Evolutionary conservation across 2,329 filamentous ascomycete genomes (phyloP).

Genomic region (Apiospora pterosperma): DNA sequence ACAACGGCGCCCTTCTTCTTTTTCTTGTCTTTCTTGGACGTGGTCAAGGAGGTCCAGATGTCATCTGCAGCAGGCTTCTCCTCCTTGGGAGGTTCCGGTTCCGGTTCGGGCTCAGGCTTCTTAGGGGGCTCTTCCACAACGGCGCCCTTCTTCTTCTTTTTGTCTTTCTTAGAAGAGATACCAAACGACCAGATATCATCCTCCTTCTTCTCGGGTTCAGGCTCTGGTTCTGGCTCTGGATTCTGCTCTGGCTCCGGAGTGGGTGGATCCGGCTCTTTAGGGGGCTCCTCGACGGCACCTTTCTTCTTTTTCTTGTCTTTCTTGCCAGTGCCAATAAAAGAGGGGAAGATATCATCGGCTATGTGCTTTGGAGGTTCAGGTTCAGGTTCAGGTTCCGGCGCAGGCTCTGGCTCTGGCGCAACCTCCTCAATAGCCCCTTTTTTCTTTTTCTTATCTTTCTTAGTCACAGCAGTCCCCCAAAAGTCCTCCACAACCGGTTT

Average conservation of each 20-base stretch:
- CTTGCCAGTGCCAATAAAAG: conserved; percentile 13
- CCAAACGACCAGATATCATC: background rate
- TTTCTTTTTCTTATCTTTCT: conserved; percentile 33
- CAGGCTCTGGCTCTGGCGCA: conserved; percentile 5
- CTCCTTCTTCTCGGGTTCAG: conserved; percentile 16
- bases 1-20: conserved; percentile 13
- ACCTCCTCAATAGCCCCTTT: conserved; percentile 16
- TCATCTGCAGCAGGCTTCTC: conserved; percentile 5
- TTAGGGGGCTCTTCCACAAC: background rate
- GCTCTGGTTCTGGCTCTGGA: conserved; percentile 27
- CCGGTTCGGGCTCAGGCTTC: background rate
- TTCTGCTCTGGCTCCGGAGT: conserved; percentile 23
- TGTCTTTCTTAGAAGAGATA: conserved; percentile 15
- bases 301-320: conserved; percentile 32
- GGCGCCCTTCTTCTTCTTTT: conserved; percentile 8
- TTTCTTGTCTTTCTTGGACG: conserved; percentile 10
- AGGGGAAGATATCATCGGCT: conserved; percentile 3
- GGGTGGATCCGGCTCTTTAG: conserved; percentile 7
- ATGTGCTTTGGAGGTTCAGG: background rate
- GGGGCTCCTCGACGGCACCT: conserved; percentile 12
- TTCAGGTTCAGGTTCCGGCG: conserved; percentile 2
- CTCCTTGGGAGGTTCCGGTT: background rate
- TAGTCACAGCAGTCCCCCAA: conserved; percentile 31
- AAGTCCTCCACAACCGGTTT: conserved; percentile 23
- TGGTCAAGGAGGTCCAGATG: background rate